A percentile compares a stretch with the other conserved stretches of the same genome.
Evolutionary conservation across 192 early-diverging fungal species (phyloP).

Genomic region (Backusella psychrophila): DNA sequence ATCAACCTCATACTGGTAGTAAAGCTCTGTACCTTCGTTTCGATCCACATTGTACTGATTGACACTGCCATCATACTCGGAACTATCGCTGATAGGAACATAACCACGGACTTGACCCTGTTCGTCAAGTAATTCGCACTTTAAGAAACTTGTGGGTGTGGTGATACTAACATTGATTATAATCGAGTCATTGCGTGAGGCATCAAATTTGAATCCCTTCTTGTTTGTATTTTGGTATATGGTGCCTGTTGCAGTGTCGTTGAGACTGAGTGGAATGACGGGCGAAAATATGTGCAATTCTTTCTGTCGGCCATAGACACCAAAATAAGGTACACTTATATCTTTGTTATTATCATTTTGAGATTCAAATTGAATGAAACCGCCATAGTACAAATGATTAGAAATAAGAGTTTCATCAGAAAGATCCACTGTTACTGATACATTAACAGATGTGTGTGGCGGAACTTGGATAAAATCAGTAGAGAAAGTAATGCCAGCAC

Average conservation of each 20-base stretch:
- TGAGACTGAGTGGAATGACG: background rate
- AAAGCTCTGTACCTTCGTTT: background rate
- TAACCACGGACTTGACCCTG: constrained; percentile 9
- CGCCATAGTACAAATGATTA: constrained; percentile 43
- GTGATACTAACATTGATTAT: constrained; percentile 10
- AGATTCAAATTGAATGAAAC: constrained; percentile 41
- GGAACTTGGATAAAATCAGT: constrained; percentile 8
- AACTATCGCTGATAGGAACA: constrained; percentile 4
- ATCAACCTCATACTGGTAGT: background rate
- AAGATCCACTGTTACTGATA: constrained; percentile 14
- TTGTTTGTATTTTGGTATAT: background rate
- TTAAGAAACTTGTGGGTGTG: constrained; percentile 13
- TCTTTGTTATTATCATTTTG: background rate
- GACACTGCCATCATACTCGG: background rate
- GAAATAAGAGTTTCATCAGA: constrained; percentile 4
- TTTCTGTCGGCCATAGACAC: constrained; percentile 40
- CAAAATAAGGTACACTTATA: constrained; percentile 46
- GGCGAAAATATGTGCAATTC: constrained; percentile 43
- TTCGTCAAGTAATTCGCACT: constrained; percentile 16
- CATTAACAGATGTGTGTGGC: constrained; percentile 6
- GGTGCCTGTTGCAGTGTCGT: background rate
- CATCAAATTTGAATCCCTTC: background rate
- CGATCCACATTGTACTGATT: background rate
- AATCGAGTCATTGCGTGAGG: background rate
- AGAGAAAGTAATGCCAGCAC: constrained; percentile 20